These are phyloP conservation scores for Deuterostichococcus epilithicus DNA, from an alignment of 139 green algal genomes.

Conservation along the genomic window DNA sequence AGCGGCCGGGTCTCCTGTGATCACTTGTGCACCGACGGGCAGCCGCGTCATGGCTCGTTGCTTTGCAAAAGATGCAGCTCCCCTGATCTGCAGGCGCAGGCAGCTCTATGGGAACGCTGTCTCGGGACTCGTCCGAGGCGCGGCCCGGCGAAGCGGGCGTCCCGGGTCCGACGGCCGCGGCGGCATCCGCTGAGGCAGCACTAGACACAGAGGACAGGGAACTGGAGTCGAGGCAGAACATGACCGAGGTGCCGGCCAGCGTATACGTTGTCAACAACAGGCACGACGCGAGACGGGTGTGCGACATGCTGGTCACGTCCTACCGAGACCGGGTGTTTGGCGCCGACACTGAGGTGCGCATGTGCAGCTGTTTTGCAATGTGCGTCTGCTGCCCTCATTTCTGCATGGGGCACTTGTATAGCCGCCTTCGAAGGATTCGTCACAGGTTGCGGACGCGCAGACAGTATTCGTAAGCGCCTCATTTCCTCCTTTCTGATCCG, in stretches of 20 bases:
- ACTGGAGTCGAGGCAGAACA: neutral
- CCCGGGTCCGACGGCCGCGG: neutral
- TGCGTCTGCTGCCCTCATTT: neutral
- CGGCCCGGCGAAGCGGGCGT: neutral
- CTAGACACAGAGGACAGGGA: neutral
- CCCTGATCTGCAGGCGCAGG: neutral
- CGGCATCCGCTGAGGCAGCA: neutral
- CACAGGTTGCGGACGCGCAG: neutral
- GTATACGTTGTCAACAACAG: neutral
- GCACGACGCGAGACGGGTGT: neutral
- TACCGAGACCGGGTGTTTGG: neutral
- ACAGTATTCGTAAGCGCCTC: neutral
- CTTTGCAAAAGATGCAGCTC: no score
- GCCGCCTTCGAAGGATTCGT: neutral
- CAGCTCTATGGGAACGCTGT: neutral
- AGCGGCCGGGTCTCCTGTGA: no score
- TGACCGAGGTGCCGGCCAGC: neutral
- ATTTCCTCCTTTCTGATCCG: neutral
- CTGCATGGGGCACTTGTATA: neutral
- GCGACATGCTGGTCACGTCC: neutral
- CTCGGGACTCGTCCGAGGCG: neutral
- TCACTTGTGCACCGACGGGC: no score
- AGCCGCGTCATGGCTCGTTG: no score
- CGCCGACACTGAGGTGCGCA: neutral
- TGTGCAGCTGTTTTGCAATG: neutral